Evolutionary conservation across 805 yeast genomes (phyloP).

Genomic region (Saccharomycopsis guyanensis): DNA sequence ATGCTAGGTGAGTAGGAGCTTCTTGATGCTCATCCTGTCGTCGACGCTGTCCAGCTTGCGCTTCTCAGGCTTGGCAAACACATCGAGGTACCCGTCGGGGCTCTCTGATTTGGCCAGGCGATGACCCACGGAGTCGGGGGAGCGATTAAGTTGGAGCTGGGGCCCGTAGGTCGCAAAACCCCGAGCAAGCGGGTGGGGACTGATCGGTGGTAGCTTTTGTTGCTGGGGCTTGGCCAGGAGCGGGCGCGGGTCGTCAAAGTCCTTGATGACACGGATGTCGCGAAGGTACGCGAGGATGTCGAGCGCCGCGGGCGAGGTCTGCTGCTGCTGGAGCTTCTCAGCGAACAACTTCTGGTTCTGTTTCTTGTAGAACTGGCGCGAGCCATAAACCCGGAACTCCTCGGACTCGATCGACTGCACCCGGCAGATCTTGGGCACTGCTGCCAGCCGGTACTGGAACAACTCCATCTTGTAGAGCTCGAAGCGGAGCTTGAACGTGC

Average conservation of each 20-base stretch:
- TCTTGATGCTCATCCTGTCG: neutral
- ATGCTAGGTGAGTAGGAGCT: neutral
- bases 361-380: conserved; percentile 18
- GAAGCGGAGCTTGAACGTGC: conserved; percentile 13
- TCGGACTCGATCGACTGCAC: conserved; percentile 7
- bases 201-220: too few species aligned
- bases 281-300: conserved; percentile 9
- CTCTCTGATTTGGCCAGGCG: too few species aligned
- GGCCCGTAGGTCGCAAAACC: too few species aligned
- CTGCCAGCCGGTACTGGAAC: neutral
- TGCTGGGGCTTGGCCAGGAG: neutral
- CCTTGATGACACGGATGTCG: conserved; percentile 8
- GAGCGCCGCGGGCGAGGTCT: neutral
- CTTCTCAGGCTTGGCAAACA: neutral
- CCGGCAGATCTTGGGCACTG: conserved; percentile 6
- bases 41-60: neutral
- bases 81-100: neutral
- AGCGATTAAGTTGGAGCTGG: too few species aligned
- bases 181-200: too few species aligned
- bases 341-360: conserved; percentile 5
- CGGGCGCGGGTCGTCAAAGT: neutral
- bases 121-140: too few species aligned
- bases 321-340: neutral
- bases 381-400: conserved; percentile 17
- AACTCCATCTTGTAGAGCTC: conserved; percentile 18